Base-by-base conservation (phyloP, 208 protist genomes). In the Acanthamoeba triangularis region DNA sequence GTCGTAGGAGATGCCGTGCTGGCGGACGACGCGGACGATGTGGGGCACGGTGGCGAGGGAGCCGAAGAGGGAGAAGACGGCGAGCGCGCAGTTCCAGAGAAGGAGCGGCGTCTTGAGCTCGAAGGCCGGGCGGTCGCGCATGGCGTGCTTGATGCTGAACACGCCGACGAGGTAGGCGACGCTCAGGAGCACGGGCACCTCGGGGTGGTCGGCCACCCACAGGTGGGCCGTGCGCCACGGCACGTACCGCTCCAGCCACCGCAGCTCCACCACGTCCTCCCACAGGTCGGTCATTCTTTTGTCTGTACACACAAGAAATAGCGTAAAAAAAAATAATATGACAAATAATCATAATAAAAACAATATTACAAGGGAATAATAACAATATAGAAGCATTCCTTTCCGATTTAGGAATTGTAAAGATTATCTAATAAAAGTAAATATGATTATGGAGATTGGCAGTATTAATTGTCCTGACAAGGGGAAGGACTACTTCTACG, bases 1-100 rank as follows among this genome's bases (percentile, higher is more conserved):
- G 63, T 92, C 85, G 28, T 74, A 16, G 23, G 33, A 44, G 33
- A 92, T 18, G 33, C 59, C 78, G 28, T 54, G 23, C 23, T 14
- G 4, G 16, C 18, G 18, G 20, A 63, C 49, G 13, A 47, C 72
- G 33, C 35, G 33, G 47, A 63, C 3, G 69, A 94, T 74, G 47
- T 61, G 54, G 25, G 85, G 85, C 16, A 92, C 59, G 35, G 59
- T 74, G 59, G 28, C 18, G 37, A 92, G 16, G 61, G 85, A 16
- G 14, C 98, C 98, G 1, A 95, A 41, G 25, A 98, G 78, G 25
- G 98, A 99, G 96, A 98, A 99, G 69, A 97, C 63, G 61, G 98
- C 96, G 41, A 99, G 97, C 0, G 41, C 30, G 98, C 88, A 84
- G n/a, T 99, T 99, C 98, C 98, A 99, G 18, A 97, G 0, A 41